Percentiles rank a stretch among this genome's conserved stretches.
Evolutionary conservation across 2,329 filamentous ascomycete species (phyloP).

Genomic region (Fusarium papillatum): DNA sequence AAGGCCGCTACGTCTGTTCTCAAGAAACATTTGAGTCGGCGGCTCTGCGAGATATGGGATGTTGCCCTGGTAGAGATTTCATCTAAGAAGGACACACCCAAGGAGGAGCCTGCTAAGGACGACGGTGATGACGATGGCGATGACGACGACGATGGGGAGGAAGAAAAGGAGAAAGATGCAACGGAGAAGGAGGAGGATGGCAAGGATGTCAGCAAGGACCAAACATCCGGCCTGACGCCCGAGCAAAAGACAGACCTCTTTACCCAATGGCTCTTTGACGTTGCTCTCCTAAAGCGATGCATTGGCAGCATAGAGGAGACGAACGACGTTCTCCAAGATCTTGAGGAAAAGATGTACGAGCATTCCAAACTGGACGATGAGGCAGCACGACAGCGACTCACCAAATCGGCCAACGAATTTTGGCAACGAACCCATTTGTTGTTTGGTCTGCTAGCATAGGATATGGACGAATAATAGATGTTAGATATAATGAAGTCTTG

Average conservation of each 20-base stretch:
- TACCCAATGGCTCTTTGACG: constrained; percentile 74
- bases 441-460: constrained; percentile 79
- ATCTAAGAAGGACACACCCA: constrained; percentile 23
- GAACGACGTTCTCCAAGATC: constrained; percentile 52
- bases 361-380: constrained; percentile 64
- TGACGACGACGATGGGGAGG: constrained; percentile 16
- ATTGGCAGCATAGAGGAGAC: constrained; percentile 50
- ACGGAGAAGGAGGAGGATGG: constrained; percentile 12
- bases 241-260: constrained; percentile 60
- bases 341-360: constrained; percentile 61
- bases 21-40: constrained; percentile 68
- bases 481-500: constrained; percentile 7
- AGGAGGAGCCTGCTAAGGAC: constrained; percentile 12
- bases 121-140: constrained; percentile 18
- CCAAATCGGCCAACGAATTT: constrained; percentile 78
- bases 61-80: constrained; percentile 53
- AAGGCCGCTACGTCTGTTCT: constrained; percentile 72
- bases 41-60: constrained; percentile 65
- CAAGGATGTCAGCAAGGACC: neutral
- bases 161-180: constrained; percentile 17
- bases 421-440: constrained; percentile 87
- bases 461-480: constrained; percentile 15
- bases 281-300: constrained; percentile 63
- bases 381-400: constrained; percentile 65
- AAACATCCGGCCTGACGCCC: constrained; percentile 5